Conservation (phyloP, 78 protist genomes). For the Dictyostelium brefeldianum region DNA sequence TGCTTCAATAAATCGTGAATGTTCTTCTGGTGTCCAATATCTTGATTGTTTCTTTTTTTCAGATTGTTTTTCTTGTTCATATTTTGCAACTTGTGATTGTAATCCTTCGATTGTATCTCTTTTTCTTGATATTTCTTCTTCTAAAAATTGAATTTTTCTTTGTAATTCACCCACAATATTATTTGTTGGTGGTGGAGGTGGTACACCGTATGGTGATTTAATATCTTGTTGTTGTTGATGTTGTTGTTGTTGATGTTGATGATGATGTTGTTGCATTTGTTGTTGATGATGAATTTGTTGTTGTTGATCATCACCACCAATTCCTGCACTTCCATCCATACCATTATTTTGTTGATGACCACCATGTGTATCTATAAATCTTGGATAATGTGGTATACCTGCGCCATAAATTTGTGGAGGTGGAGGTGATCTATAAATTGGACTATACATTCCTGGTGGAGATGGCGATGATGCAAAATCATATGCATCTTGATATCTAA, state of each 20-base stretch:
- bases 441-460: constrained; percentile 41
- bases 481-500: constrained; percentile 51
- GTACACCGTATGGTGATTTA: background rate
- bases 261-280: background rate
- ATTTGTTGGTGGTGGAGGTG: no score
- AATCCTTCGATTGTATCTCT: constrained; percentile 65
- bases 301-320: background rate
- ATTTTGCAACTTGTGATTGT: constrained; percentile 57
- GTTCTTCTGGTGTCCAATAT: constrained; percentile 81
- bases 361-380: background rate
- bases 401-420: background rate
- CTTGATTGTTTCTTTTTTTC: constrained; percentile 74
- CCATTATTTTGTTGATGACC: background rate
- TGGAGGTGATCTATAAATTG: constrained; percentile 12
- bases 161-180: constrained; percentile 19
- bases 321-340: background rate
- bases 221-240: background rate
- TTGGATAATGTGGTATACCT: constrained; percentile 12
- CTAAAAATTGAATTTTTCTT: constrained; percentile 57
- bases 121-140: constrained; percentile 61
- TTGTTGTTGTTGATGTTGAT: background rate
- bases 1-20: constrained; percentile 71
- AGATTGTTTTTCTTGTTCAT: constrained; percentile 75
- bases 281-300: background rate
- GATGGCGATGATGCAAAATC: constrained; percentile 52